Percentiles rank a stretch among this genome's conserved stretches.
Evolutionary conservation across 2,329 filamentous ascomycete species (phyloP).

Genomic region (Monosporascus sp.): DNA sequence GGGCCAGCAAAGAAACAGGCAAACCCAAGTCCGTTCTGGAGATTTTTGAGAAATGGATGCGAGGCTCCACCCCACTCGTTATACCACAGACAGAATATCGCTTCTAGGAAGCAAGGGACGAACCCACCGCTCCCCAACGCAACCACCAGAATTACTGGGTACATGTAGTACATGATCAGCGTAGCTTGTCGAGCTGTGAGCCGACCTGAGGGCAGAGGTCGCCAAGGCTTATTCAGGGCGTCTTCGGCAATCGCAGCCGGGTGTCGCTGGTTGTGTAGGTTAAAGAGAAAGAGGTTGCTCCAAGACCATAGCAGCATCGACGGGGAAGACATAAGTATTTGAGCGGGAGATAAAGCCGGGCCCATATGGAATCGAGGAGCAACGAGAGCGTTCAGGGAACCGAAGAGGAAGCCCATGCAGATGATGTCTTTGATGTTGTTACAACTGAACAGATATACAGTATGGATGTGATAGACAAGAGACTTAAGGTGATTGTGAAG

Average conservation of each 20-base stretch:
- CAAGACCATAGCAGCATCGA: constrained; percentile 8
- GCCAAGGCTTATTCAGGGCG: constrained; percentile 13
- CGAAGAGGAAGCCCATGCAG: constrained; percentile 3
- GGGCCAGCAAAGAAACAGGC: constrained; percentile 8
- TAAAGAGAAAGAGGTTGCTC: constrained; percentile 11
- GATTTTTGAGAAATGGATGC: constrained; percentile 4
- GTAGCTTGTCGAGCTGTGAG: constrained; percentile 5
- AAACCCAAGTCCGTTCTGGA: constrained; percentile 8
- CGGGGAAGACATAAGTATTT: constrained; percentile 1
- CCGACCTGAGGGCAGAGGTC: constrained; percentile 6
- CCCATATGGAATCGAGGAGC: constrained; percentile 5
- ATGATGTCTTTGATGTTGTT: constrained; percentile 4
- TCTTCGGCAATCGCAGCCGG: constrained; percentile 5
- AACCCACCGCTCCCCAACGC: constrained; percentile 1
- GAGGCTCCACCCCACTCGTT: constrained; percentile 4
- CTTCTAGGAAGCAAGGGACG: constrained; percentile 3
- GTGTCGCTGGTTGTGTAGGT: constrained; percentile 11
- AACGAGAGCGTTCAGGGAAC: constrained; percentile 3
- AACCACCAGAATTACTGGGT: background rate
- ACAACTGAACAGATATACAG: constrained; percentile 4
- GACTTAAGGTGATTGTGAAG: too few species aligned
- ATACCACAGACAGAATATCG: constrained; percentile 6
- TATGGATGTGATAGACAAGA: constrained; percentile 1
- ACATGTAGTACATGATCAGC: constrained; percentile 4
- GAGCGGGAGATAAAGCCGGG: background rate